Conservation (phyloP, 495 filamentous ascomycete species). For the Aspergillus saccharolyticus region DNA sequence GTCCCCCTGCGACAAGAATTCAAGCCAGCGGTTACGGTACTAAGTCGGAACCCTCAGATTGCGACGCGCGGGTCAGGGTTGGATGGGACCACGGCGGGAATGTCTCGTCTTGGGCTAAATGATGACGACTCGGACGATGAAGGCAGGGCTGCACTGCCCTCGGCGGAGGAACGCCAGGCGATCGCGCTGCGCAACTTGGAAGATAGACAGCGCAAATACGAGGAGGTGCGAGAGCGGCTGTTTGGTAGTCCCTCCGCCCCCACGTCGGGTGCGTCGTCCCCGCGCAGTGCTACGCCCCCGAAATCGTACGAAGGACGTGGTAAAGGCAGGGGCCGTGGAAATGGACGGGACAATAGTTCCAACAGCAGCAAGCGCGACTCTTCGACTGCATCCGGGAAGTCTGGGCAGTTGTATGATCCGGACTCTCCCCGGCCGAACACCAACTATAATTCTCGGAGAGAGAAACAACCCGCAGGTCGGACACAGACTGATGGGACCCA, state of each 20-base stretch:
- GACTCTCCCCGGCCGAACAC: slow-evolving; percentile 57
- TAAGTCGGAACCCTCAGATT: slow-evolving; percentile 72
- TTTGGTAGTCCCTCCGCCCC: slow-evolving; percentile 59
- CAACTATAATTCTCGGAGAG: slow-evolving; percentile 49
- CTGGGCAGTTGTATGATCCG: slow-evolving; percentile 68
- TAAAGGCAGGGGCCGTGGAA: slow-evolving; percentile 37
- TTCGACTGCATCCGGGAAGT: slow-evolving; percentile 40
- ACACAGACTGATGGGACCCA: slow-evolving; percentile 26
- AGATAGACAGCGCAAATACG: slow-evolving; percentile 84
- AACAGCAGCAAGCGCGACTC: slow-evolving; percentile 44
- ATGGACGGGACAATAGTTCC: slow-evolving; percentile 26
- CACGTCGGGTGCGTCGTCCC: slow-evolving; percentile 48
- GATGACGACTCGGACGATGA: slow-evolving; percentile 66
- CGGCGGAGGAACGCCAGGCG: slow-evolving; percentile 64
- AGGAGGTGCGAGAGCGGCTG: slow-evolving; percentile 77
- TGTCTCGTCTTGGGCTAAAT: slow-evolving; percentile 49
- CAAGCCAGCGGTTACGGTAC: slow-evolving; percentile 74
- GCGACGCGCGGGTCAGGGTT: slow-evolving; percentile 29
- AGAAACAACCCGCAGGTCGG: slow-evolving; percentile 32
- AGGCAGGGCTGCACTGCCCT: slow-evolving; percentile 52
- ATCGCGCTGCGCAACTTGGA: slow-evolving; percentile 72
- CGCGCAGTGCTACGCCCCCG: slow-evolving; percentile 62
- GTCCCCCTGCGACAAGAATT: slow-evolving; percentile 74
- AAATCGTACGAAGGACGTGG: slow-evolving; percentile 37
- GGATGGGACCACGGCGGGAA: slow-evolving; percentile 52